Evolutionary conservation across 441 rosid species (phyloP), one percentile per base, ranked within the genome.

Genomic region (Erysimum pusillum): DNA sequence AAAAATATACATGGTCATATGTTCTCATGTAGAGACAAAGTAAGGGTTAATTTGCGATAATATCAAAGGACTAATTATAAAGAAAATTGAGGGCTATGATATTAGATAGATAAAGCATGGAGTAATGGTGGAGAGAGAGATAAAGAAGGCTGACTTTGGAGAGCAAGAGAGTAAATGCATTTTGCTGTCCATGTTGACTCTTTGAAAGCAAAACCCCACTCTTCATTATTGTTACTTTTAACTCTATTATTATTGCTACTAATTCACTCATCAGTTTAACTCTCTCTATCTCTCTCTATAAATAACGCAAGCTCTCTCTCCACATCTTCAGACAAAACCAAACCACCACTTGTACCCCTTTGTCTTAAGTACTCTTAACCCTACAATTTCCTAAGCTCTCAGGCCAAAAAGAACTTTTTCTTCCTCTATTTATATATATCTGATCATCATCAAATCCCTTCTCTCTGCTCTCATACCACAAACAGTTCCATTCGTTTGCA

Each of bases 111-210:
- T 72, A 65, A 38, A 63, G 71, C 61, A 62, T 44, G 35, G 76
- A 63, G 65, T 53, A 56, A 56, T 68, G 25, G 52, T 15, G 17
- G 46, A 13, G 59, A 59, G 59, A 60, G 52, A 63, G 45, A 36
- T n/a, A 49, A 57, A 66, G 68, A 66, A 57, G 71, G 85, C 71
- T 87, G 94, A 93, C 97, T 86, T 87, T 80, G 46, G 76, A 78
- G 53, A 78, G 76, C 58, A 38, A 74, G 70, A 38, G 88, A 90
- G 90, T 89, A 86, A 89, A 91, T 93, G 92, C 88, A 59, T 63
- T 39, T 66, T 80, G 87, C 89, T 85, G 89, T 76, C 77, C 74
- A 49, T 76, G 84, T 92, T 92, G 94, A 93, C 93, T 87, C 85
- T 79, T 42, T 76, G 63, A 76, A 81, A 73, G 66, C 74, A 17